phyloP scores from a whole-genome alignment of 2,329 filamentous ascomycete genomes.

The Geosmithia flava region DNA sequence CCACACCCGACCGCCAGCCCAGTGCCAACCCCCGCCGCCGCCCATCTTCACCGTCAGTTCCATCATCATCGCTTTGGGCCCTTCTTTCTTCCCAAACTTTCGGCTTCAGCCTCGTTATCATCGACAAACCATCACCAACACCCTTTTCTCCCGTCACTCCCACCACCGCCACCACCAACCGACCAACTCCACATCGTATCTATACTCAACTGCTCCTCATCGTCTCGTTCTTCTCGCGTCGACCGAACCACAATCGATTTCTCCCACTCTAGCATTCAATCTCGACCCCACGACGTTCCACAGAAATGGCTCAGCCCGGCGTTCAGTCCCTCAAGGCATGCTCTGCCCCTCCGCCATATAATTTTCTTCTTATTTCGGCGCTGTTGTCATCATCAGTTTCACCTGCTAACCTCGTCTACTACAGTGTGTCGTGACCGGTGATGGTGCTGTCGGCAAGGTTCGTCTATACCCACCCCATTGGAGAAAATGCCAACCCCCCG shows the following conservation, averaged over 20 bases:
- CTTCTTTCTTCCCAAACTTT: neutral
- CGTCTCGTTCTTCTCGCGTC: neutral
- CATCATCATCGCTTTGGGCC: neutral
- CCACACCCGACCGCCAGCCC: neutral
- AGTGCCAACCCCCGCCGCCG: neutral
- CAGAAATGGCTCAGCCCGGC: constrained; percentile 64
- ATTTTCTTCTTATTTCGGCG: neutral
- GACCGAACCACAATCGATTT: neutral
- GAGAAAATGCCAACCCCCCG: neutral
- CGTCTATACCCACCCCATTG: constrained; percentile 3
- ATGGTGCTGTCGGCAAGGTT: constrained; percentile 98
- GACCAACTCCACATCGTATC: neutral
- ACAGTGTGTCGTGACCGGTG: constrained; percentile 96
- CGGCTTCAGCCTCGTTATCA: neutral
- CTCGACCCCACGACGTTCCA: neutral
- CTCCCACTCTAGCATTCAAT: neutral
- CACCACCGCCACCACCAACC: neutral
- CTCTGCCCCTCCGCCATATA: constrained; percentile 6
- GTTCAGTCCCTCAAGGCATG: constrained; percentile 86
- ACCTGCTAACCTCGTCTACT: constrained; percentile 15
- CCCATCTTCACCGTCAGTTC: neutral
- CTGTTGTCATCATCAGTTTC: neutral
- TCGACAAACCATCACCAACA: neutral
- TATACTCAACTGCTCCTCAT: neutral
- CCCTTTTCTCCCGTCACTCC: neutral